A percentile compares a stretch with the other conserved stretches of the same genome.
Evolutionary conservation across 169 alveolate species (phyloP).

Genomic region (Cyclospora cayetanensis): DNA sequence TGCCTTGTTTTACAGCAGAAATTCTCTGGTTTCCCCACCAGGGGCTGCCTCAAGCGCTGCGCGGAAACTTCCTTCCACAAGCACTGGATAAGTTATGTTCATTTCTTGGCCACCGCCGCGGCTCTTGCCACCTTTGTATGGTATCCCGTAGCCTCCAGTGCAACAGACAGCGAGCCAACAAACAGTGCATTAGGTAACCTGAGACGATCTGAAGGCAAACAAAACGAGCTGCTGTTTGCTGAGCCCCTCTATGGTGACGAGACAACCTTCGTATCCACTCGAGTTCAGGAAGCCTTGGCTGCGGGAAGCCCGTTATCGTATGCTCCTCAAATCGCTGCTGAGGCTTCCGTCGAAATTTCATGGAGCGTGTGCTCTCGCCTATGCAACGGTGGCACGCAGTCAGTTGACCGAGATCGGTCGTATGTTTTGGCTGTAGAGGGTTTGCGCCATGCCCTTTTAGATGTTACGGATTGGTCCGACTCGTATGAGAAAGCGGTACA

Average conservation of each 20-base stretch:
- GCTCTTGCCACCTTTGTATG: neutral
- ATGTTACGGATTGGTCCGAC: slow-evolving; percentile 18
- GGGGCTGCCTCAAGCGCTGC: neutral
- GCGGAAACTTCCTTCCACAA: neutral
- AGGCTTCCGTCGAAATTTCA: slow-evolving; percentile 6
- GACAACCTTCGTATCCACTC: neutral
- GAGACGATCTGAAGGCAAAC: neutral
- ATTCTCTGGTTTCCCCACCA: neutral
- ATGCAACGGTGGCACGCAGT: slow-evolving; percentile 46
- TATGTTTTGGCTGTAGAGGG: slow-evolving; percentile 41
- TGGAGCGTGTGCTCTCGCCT: slow-evolving; percentile 59
- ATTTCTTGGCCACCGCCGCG: neutral
- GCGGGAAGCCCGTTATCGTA: neutral
- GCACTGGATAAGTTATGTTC: neutral
- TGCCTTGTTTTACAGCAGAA: too few species aligned
- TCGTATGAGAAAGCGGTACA: neutral
- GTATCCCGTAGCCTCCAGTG: neutral
- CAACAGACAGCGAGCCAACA: neutral
- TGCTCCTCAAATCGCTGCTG: slow-evolving; percentile 13
- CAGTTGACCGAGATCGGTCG: slow-evolving; percentile 23
- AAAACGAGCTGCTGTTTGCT: slow-evolving; percentile 27
- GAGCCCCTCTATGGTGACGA: slow-evolving; percentile 41
- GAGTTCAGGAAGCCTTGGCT: neutral
- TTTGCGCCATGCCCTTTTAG: slow-evolving; percentile 28
- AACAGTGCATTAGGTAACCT: neutral